Evolutionary conservation across 495 filamentous ascomycete species (phyloP).

Genomic region (Neurospora discreta): DNA sequence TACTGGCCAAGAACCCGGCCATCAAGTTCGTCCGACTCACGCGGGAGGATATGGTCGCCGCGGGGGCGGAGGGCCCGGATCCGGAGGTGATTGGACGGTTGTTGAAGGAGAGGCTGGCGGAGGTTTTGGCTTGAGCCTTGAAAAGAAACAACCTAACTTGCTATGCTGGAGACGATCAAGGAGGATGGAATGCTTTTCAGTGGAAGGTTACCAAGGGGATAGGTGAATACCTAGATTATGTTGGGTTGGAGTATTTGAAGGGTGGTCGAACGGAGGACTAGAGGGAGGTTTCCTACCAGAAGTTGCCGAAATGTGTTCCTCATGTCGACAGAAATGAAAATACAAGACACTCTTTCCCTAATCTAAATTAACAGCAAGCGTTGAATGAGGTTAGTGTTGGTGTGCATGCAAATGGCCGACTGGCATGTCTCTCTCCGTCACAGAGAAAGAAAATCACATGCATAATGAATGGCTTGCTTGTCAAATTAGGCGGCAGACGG

Average conservation of each 20-base stretch:
- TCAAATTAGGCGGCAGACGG: neutral
- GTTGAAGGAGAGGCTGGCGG: constrained; percentile 13
- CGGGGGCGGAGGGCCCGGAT: constrained; percentile 12
- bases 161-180: neutral
- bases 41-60: constrained; percentile 11
- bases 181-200: neutral
- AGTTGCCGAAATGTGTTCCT: neutral
- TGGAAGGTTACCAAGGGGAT: neutral
- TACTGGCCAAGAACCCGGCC: constrained; percentile 5
- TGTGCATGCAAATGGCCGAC: neutral
- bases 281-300: neutral
- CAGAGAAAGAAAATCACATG: neutral
- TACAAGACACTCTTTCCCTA: neutral
- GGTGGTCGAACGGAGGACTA: neutral
- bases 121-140: neutral
- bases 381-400: neutral
- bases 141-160: neutral
- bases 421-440: neutral
- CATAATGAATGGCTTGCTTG: neutral
- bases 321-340: neutral
- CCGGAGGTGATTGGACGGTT: constrained; percentile 11
- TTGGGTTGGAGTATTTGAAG: neutral
- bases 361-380: too few species aligned
- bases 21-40: constrained; percentile 12
- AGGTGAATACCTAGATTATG: neutral